phyloP scores from a whole-genome alignment of 176 grass and related monocot species.

The Eleusine coracana region DNA sequence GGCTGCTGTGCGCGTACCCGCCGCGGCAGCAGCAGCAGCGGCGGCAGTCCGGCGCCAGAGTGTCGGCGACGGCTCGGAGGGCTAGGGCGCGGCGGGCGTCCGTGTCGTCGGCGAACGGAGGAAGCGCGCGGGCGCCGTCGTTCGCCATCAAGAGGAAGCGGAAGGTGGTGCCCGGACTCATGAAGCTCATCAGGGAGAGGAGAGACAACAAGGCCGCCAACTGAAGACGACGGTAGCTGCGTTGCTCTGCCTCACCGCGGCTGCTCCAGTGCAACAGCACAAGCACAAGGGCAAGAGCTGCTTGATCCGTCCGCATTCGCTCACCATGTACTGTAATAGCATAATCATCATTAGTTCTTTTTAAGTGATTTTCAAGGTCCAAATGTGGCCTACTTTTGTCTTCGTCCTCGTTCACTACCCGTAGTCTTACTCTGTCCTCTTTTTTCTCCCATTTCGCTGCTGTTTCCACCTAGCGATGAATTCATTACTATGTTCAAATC shows the following conservation, averaged over 20 bases:
- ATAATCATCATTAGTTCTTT: no score
- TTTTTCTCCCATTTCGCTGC: no score
- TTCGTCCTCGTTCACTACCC: no score
- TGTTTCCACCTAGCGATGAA: no score
- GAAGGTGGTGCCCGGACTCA: constrained; percentile 73
- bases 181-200: constrained; percentile 68
- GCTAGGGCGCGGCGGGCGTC: constrained; percentile 49
- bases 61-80: constrained; percentile 45
- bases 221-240: neutral
- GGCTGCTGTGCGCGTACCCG: constrained; percentile 34
- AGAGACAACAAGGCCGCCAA: constrained; percentile 15
- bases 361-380: no score
- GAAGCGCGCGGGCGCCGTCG: constrained; percentile 53
- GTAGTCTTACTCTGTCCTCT: no score
- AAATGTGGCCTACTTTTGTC: no score
- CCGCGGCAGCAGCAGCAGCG: constrained; percentile 37
- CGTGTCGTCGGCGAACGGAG: constrained; percentile 22
- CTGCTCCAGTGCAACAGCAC: no score
- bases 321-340: neutral
- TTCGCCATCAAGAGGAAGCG: constrained; percentile 79
- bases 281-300: no score
- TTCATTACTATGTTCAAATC: no score
- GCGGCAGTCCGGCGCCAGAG: constrained; percentile 17
- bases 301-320: neutral
- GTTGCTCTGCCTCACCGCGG: neutral